A percentile compares a stretch with the other conserved stretches of the same genome.
Conservation (phyloP, 768 basidiomycete species). For the Nevesoporus exiguus region DNA sequence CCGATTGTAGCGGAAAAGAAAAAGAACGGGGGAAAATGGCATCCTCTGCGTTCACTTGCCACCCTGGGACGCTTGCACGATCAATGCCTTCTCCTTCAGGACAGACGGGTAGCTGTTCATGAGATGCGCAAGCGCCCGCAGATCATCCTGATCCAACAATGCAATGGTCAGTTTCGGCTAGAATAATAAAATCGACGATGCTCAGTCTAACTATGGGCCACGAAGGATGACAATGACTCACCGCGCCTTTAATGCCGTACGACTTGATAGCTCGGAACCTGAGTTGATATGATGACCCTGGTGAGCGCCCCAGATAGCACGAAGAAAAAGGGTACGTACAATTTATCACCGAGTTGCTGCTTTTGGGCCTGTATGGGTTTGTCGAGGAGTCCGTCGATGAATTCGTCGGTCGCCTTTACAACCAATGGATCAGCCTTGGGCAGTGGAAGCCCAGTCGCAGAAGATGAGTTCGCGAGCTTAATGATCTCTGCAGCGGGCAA, state of each 20-base stretch:
- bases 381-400: slow-evolving; percentile 58
- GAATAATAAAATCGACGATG: slow-evolving; percentile 3
- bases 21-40: not conserved
- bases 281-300: slow-evolving; percentile 19
- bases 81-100: slow-evolving; percentile 71
- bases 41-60: slow-evolving; percentile 19
- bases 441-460: slow-evolving; percentile 48
- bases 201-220: not conserved
- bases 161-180: slow-evolving; percentile 84
- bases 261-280: slow-evolving; percentile 63
- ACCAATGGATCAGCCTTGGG: slow-evolving; percentile 70
- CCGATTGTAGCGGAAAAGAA: not conserved
- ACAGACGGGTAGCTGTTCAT: slow-evolving; percentile 84
- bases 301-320: slow-evolving; percentile 18
- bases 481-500: slow-evolving; percentile 77
- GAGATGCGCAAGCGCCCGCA: slow-evolving; percentile 77
- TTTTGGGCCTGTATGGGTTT: slow-evolving; percentile 63
- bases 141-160: slow-evolving; percentile 81
- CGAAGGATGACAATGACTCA: slow-evolving; percentile 35
- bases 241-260: slow-evolving; percentile 78
- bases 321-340: slow-evolving; percentile 41
- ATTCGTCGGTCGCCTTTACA: slow-evolving; percentile 66
- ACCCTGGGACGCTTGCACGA: slow-evolving; percentile 26
- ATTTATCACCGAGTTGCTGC: slow-evolving; percentile 76
- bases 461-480: slow-evolving; percentile 52